Percentiles rank a stretch among this genome's conserved stretches.
These are phyloP conservation scores for Aspergillus sergii DNA, from an alignment of 2,329 filamentous ascomycete species.

Conservation along the genomic window DNA sequence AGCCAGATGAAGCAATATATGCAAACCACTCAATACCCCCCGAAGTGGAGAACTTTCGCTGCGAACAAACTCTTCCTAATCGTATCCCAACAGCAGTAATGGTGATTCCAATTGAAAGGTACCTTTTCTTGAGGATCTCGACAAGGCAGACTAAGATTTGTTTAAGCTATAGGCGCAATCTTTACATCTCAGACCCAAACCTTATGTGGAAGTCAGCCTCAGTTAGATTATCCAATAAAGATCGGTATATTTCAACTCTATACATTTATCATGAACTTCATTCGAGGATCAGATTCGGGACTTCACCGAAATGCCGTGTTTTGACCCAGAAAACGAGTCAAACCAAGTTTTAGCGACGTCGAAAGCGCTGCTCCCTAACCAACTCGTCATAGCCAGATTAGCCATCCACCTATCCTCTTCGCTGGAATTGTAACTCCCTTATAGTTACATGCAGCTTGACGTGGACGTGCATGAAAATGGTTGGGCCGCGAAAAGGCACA, in stretches of 20 bases:
- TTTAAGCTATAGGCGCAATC: neutral
- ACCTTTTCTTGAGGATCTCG: neutral
- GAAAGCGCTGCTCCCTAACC: neutral
- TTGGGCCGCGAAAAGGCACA: neutral
- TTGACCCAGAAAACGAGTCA: neutral
- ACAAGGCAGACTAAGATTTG: neutral
- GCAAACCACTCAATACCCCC: neutral
- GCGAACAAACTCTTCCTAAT: neutral
- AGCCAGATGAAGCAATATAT: neutral
- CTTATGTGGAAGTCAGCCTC: neutral
- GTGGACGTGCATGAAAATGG: neutral
- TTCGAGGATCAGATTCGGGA: neutral
- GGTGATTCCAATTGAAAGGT: neutral
- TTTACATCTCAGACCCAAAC: neutral
- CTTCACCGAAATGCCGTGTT: neutral
- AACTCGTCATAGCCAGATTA: neutral
- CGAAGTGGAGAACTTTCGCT: neutral
- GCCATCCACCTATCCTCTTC: neutral
- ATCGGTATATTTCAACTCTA: neutral
- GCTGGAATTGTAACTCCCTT: neutral
- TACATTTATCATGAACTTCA: neutral
- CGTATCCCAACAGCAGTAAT: neutral
- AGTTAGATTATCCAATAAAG: neutral
- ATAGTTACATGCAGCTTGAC: neutral
- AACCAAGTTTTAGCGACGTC: neutral